Evolutionary conservation across 352 stramenopile genomes (phyloP), one percentile per base, ranked within the genome.

Genomic region (Phytophthora sp.): DNA sequence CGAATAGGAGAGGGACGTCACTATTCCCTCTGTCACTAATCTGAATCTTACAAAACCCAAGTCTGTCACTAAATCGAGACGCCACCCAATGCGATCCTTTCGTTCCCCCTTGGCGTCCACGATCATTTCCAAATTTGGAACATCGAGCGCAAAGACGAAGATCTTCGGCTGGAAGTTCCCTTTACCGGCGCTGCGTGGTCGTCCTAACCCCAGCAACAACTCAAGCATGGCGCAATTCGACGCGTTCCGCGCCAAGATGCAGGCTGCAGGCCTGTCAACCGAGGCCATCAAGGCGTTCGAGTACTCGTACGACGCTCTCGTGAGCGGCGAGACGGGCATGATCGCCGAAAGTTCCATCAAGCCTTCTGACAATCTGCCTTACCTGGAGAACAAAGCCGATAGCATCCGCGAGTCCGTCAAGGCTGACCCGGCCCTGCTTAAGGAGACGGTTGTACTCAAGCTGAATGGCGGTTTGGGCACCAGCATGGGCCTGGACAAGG

Each of bases 201-300:
- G 57, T 63, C 35, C 49, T 35, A 68, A 68, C 68, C 51, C 63
- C 57, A 72, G 50, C 56, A 74, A 49, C 46, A 71, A 24, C 45
- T 60, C 52, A 41, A 74, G 21, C 46, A 91, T 91, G 83, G 56
- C 77, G 7, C 58, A 77, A 49, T 97, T 93, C 63, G 78, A 82
- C 56, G 82, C 77, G 16, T 96, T 90, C 76, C 84, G 98, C 83
- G 74, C 86, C 69, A 99, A 99, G 88, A 99, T 99, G 97, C 80
- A 96, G 72, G 85, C 85, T 30, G 97, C 97, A 21, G 95, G 96
- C 44, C 91, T 99, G 59, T 98, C 93, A 60, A 82, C 93, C 33
- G 97, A 97, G 18, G 96, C 96, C 59, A 98, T 99, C 80, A 96
- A 97, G 68, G 95, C 97, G 46, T 99, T 99, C 67, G 94, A 99